Base-by-base conservation (phyloP, 192 early-diverging fungal species). In the Mortierella claussenii region DNA sequence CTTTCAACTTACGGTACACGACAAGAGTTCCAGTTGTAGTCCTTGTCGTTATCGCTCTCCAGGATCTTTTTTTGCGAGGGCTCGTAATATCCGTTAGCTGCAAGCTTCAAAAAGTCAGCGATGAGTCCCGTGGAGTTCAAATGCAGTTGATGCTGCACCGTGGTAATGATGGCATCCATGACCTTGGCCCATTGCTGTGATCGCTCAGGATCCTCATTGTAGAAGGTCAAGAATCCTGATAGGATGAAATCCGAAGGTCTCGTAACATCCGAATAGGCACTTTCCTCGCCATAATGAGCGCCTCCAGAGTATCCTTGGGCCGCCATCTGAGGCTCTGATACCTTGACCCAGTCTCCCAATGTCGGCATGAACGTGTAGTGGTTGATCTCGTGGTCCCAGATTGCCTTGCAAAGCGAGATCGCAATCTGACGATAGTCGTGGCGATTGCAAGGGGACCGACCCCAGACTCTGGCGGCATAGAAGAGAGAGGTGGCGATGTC, bases 21-120 rank as follows among this genome's bases (percentile, higher is more conserved):
- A 31, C 85, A 86, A 10, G 82, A 83, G 52, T 86, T 86, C 85
- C 85, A 86, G 51, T 86, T 86, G 44, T 73, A 86, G 46, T 83
- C 79, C 46, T 82, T 78, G 55, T 83, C 73, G 23, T 76, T 76
- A 3, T 76, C 73, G 23, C 73, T 82, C 58, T 83, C 85, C 13
- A 86, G 57, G 31, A 86, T 74, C 48, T 86, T 59, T 9, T 79
- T 60, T 4, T 33, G n/a, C 4, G 79, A 63, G 9, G 82, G 80
- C 18, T 75, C 58, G 68, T 69, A 86, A 18, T 56, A 56, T 15
- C 61, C 59, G n/a, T 69, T 60, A 9, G 66, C 31, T 24, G 81
- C 61, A 13, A 81, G 51, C 49, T 83, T 81, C 50, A 86, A 68
- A 52, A 86, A 86, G 34, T 86, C 85, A 17, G 82, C 85, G 46